A percentile compares a stretch with the other conserved stretches of the same genome.
Evolutionary conservation across 257 asterid species (phyloP).

Genomic region (Vinca minor): DNA sequence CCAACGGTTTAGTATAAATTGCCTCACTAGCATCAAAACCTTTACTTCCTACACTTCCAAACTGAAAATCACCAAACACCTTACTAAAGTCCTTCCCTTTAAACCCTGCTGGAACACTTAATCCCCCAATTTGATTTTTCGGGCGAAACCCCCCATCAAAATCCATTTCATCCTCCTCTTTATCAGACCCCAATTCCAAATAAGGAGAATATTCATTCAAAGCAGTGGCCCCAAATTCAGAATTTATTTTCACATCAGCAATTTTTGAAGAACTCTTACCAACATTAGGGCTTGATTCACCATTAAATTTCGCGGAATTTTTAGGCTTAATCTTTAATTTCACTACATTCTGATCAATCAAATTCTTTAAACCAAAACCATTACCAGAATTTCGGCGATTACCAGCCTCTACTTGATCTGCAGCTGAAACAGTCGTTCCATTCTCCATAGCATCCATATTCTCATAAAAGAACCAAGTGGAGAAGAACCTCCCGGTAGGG

Average conservation of each 20-base stretch:
- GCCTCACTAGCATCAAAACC: slow-evolving; percentile 27
- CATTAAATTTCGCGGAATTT: slow-evolving; percentile 12
- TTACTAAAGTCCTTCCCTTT: slow-evolving; percentile 31
- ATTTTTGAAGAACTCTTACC: slow-evolving; percentile 17
- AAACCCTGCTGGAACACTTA: slow-evolving; percentile 23
- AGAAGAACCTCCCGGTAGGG: slow-evolving; percentile 62
- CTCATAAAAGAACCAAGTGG: slow-evolving; percentile 86
- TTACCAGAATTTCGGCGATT: slow-evolving; percentile 20
- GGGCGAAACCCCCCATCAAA: slow-evolving; percentile 21
- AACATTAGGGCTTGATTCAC: slow-evolving; percentile 26
- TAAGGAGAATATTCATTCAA: slow-evolving; percentile 28
- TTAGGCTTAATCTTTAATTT: slow-evolving; percentile 62
- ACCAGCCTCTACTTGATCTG: slow-evolving; percentile 27
- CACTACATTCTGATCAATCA: slow-evolving; percentile 53
- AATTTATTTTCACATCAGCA: slow-evolving; percentile 13
- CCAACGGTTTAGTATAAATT: slow-evolving; percentile 9
- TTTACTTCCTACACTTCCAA: slow-evolving; percentile 18
- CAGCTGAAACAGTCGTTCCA: slow-evolving; percentile 46
- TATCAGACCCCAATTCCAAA: slow-evolving; percentile 25
- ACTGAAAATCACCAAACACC: slow-evolving; percentile 15
- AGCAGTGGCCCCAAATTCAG: slow-evolving; percentile 20
- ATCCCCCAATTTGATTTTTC: slow-evolving; percentile 20
- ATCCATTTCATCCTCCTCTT: slow-evolving; percentile 35
- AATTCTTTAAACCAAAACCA: slow-evolving; percentile 32
- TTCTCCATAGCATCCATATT: slow-evolving; percentile 96